These are phyloP conservation scores for Emmonsiellopsis sp. DNA, from an alignment of 2,329 filamentous ascomycete genomes.

Conservation along the genomic window DNA sequence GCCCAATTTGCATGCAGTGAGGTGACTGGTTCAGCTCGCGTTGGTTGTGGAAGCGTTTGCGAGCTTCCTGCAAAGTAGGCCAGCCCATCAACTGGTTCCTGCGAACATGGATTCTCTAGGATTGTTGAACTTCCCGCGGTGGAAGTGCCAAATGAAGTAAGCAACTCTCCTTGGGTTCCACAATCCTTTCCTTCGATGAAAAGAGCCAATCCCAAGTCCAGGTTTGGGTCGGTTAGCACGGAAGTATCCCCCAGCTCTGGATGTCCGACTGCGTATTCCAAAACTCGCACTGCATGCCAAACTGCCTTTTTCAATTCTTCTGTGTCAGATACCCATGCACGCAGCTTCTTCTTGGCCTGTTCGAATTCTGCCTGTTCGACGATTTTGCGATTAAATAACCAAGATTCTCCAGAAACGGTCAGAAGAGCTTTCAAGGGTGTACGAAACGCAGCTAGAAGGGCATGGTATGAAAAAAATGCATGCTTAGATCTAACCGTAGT, in stretches of 20 bases:
- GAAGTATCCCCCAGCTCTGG: not conserved
- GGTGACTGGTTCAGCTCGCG: conserved; percentile 9
- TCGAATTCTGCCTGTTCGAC: conserved; percentile 22
- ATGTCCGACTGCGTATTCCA: conserved; percentile 10
- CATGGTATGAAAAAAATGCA: conserved; percentile 21
- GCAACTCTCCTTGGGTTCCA: not conserved
- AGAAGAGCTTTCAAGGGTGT: conserved; percentile 23
- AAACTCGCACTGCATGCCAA: conserved; percentile 22
- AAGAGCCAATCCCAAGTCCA: not conserved
- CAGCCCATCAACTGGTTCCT: not conserved
- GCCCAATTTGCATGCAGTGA: conserved; percentile 26
- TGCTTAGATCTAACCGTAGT: conserved; percentile 6
- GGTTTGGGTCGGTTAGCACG: not conserved
- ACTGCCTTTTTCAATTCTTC: conserved; percentile 19
- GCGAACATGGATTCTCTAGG: too few relatives aligned
- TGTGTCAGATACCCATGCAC: conserved; percentile 20
- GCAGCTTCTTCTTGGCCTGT: conserved; percentile 19
- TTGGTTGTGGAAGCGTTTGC: not conserved
- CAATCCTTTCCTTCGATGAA: not conserved
- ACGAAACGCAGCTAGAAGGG: conserved; percentile 19
- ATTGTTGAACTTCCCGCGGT: not conserved
- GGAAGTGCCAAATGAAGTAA: not conserved
- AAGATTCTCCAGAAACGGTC: conserved; percentile 26
- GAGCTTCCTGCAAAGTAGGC: not conserved
- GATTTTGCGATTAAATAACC: conserved; percentile 27